Evolutionary conservation across 805 yeast genomes (phyloP).

Genomic region (Starmerella potacharoeniae): DNA sequence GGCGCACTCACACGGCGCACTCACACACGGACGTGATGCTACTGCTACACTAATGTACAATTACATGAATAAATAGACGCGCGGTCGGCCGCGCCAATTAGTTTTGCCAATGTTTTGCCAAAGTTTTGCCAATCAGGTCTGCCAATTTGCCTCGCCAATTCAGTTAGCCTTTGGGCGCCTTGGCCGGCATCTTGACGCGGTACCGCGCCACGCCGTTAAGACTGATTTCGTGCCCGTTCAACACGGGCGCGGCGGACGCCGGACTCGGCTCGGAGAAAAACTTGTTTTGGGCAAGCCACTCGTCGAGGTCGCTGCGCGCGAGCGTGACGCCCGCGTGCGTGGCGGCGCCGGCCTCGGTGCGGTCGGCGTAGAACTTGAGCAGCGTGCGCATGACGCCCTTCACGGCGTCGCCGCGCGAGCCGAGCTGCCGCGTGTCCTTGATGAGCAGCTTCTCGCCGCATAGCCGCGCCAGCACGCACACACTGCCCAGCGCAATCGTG

Average conservation of each 20-base stretch:
- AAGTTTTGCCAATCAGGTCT: no score
- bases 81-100: no score
- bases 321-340: not conserved
- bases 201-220: conserved; percentile 27
- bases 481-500: conserved; percentile 55
- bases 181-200: conserved; percentile 7
- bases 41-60: no score
- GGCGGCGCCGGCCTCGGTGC: not conserved
- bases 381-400: conserved; percentile 4
- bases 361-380: conserved; percentile 8
- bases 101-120: no score
- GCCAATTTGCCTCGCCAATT: no score
- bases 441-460: not conserved
- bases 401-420: conserved; percentile 1
- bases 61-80: no score
- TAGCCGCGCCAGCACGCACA: conserved; percentile 39
- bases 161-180: no score
- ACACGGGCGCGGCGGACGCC: not conserved
- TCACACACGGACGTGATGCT: no score
- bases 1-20: no score
- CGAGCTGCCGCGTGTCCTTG: not conserved
- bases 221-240: conserved; percentile 28
- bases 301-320: not conserved
- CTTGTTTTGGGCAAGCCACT: not conserved
- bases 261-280: not conserved